Evolutionary conservation across 2,329 filamentous ascomycete species (phyloP).

Genomic region (Xylariaceae sp.): DNA sequence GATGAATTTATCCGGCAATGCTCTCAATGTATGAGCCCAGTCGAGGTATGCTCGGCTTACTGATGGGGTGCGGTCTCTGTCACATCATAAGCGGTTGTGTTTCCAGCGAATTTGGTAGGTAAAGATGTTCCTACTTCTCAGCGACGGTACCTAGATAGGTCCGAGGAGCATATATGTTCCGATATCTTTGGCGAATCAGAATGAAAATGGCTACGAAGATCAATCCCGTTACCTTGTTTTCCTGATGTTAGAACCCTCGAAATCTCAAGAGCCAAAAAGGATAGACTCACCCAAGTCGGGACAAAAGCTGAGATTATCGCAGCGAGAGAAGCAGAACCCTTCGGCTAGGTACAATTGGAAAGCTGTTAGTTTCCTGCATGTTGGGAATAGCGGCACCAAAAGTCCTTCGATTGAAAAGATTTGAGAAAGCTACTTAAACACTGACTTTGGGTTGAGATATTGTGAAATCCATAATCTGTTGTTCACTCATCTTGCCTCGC

Average conservation of each 20-base stretch:
- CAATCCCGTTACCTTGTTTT: slow-evolving; percentile 21
- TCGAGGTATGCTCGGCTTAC: slow-evolving; percentile 20
- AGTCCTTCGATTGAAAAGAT: too few relatives aligned
- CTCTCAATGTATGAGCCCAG: slow-evolving; percentile 31
- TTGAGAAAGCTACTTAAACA: too few relatives aligned
- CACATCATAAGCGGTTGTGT: too few relatives aligned
- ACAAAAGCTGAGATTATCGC: slow-evolving; percentile 28
- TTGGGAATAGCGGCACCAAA: too few relatives aligned
- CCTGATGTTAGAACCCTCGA: slow-evolving; percentile 12
- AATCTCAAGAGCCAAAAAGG: background rate
- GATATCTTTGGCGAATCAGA: slow-evolving; percentile 25
- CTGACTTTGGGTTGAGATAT: too few relatives aligned
- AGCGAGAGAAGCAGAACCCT: slow-evolving; percentile 28
- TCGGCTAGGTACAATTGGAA: too few relatives aligned
- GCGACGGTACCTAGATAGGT: slow-evolving; percentile 28
- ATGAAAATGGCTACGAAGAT: slow-evolving; percentile 26
- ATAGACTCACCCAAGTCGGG: slow-evolving; percentile 26
- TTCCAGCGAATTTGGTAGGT: too few relatives aligned
- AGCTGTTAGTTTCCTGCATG: too few relatives aligned
- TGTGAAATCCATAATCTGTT: too few relatives aligned
- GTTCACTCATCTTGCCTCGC: too few relatives aligned
- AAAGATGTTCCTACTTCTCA: slow-evolving; percentile 24
- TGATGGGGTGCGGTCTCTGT: slow-evolving; percentile 28
- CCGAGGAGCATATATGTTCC: slow-evolving; percentile 28
- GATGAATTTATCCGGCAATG: slow-evolving; percentile 68